These are phyloP conservation scores for Diplodia scrobiculata DNA, from an alignment of 2,329 filamentous ascomycete genomes.

Conservation along the genomic window DNA sequence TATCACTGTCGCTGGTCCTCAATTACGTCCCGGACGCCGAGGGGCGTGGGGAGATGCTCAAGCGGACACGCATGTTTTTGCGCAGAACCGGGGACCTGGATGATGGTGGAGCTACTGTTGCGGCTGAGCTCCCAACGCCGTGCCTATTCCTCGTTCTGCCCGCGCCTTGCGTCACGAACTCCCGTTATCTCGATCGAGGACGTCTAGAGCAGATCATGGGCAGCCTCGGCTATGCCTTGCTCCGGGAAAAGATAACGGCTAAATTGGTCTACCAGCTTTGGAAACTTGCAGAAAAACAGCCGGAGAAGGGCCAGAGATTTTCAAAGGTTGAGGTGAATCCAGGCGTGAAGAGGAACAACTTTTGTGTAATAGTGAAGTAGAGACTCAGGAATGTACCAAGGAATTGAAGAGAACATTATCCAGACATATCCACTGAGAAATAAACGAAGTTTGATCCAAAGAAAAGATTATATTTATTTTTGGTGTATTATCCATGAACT, in stretches of 20 bases:
- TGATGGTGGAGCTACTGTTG: slow-evolving; percentile 30
- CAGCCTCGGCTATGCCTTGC: slow-evolving; percentile 69
- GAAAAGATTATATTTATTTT: neutral
- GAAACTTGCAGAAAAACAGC: slow-evolving; percentile 51
- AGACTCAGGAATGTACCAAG: slow-evolving; percentile 17
- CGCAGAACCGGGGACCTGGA: slow-evolving; percentile 21
- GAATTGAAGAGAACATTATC: neutral
- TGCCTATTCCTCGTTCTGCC: slow-evolving; percentile 87
- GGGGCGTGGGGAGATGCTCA: slow-evolving; percentile 80
- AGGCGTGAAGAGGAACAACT: slow-evolving; percentile 82
- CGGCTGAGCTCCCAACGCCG: slow-evolving; percentile 54
- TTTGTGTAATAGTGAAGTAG: slow-evolving; percentile 69
- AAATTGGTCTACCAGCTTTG: slow-evolving; percentile 93
- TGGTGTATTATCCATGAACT: neutral
- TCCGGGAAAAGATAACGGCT: slow-evolving; percentile 70
- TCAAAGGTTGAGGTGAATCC: slow-evolving; percentile 76
- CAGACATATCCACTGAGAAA: neutral
- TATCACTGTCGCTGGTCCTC: slow-evolving; percentile 87
- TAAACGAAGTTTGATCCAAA: neutral
- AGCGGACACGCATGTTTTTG: slow-evolving; percentile 42
- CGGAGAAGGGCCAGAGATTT: slow-evolving; percentile 49
- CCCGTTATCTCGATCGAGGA: slow-evolving; percentile 78
- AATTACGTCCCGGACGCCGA: slow-evolving; percentile 85
- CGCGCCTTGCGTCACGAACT: slow-evolving; percentile 84
- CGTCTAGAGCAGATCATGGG: slow-evolving; percentile 73